Conservation (phyloP, 2,329 filamentous ascomycete species). For the Chaetoscypha palmicola region DNA sequence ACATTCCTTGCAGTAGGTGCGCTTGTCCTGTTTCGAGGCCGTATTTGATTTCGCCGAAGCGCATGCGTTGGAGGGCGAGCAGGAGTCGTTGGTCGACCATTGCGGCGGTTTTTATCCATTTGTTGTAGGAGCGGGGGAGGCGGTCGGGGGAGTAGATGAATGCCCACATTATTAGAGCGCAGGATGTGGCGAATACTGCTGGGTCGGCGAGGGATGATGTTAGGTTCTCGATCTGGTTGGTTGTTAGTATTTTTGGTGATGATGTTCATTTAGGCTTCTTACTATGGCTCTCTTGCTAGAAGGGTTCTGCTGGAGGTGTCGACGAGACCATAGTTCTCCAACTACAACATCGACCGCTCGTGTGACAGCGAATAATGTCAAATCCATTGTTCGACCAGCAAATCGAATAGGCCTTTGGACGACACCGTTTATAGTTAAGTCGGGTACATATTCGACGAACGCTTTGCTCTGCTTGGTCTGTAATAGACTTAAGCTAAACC, state of each 20-base stretch:
- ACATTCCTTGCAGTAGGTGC: conserved; percentile 63
- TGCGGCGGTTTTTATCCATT: conserved; percentile 75
- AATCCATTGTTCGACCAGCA: conserved; percentile 70
- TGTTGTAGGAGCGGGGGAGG: conserved; percentile 67
- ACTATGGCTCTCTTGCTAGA: conserved; percentile 42
- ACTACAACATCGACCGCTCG: conserved; percentile 66
- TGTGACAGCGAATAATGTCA: conserved; percentile 71
- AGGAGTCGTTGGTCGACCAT: conserved; percentile 69
- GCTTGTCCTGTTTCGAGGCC: conserved; percentile 66
- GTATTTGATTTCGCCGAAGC: conserved; percentile 59
- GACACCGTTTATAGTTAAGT: conserved; percentile 23
- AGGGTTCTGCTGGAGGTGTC: conserved; percentile 39
- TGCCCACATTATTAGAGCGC: conserved; percentile 77
- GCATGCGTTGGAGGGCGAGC: conserved; percentile 62
- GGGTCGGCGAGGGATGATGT: conserved; percentile 52
- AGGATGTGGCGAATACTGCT: conserved; percentile 63
- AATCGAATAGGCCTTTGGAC: conserved; percentile 28
- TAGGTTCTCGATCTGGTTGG: conserved; percentile 28
- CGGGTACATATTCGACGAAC: conserved; percentile 35
- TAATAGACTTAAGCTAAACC: conserved; percentile 49
- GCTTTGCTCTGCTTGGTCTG: conserved; percentile 45
- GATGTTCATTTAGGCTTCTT: conserved; percentile 14
- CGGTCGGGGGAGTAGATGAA: conserved; percentile 73
- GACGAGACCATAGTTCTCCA: conserved; percentile 55
- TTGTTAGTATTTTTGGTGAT: conserved; percentile 7